Evolutionary conservation across 139 green algal species (phyloP).

Genomic region (Chlorella ohadii): DNA sequence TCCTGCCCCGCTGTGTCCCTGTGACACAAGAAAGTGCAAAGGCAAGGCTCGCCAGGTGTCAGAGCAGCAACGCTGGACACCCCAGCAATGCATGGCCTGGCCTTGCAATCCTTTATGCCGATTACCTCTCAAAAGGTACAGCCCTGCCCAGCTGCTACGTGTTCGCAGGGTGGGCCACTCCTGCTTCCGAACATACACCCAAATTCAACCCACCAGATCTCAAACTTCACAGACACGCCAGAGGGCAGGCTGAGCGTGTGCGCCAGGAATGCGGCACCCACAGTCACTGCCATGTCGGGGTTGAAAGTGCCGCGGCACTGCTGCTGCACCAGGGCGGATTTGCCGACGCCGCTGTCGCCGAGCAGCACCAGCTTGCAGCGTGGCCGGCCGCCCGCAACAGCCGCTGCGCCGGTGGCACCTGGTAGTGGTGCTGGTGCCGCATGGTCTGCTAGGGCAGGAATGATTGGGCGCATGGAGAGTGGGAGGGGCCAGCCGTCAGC

Average conservation of each 20-base stretch:
- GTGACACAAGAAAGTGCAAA: conserved; percentile 17
- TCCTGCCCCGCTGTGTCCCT: conserved; percentile 98
- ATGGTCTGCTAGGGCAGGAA: too few relatives aligned
- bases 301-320: conserved; percentile 66
- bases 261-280: conserved; percentile 75
- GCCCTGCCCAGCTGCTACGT: too few relatives aligned
- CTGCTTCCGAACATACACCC: too few relatives aligned
- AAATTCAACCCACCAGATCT: conserved; percentile 97
- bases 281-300: conserved; percentile 64
- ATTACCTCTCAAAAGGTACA: too few relatives aligned
- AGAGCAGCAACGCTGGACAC: not conserved
- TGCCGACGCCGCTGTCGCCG: conserved; percentile 81
- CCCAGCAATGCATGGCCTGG: too few relatives aligned
- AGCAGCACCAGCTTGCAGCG: conserved; percentile 81
- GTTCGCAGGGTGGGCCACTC: too few relatives aligned
- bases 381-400: not conserved
- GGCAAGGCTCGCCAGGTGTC: too few relatives aligned
- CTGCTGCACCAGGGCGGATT: conserved; percentile 69
- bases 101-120: too few relatives aligned
- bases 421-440: not conserved
- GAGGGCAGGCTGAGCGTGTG: conserved; percentile 21
- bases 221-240: conserved; percentile 89
- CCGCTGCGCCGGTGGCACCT: not conserved
- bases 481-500: too few relatives aligned
- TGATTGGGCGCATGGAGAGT: too few relatives aligned